Conservation (phyloP, 1,284 basidiomycete genomes). For the Apiotrichum brassicae region DNA sequence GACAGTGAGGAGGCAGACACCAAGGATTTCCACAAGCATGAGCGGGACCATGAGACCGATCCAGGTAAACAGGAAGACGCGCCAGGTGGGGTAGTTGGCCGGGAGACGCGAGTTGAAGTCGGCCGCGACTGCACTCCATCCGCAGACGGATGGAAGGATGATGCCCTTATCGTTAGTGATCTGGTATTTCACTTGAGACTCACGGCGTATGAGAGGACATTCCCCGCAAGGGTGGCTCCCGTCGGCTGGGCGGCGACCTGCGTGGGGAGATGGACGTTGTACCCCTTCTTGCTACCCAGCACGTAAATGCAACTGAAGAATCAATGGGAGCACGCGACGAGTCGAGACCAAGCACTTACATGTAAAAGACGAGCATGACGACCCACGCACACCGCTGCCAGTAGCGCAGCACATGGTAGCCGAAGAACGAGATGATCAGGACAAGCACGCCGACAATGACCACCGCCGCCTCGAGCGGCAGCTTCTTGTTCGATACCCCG, state of each 20-base stretch:
- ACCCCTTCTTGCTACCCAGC: conserved; percentile 43
- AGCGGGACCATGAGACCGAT: conserved; percentile 53
- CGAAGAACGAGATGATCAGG: conserved; percentile 45
- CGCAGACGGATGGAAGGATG: conserved; percentile 54
- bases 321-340: too few species aligned
- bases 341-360: conserved; percentile 46
- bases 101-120: conserved; percentile 57
- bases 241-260: conserved; percentile 51
- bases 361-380: conserved; percentile 54
- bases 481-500: conserved; percentile 38
- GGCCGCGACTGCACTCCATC: conserved; percentile 43
- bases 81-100: conserved; percentile 47
- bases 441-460: conserved; percentile 46
- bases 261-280: conserved; percentile 26
- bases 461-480: conserved; percentile 48
- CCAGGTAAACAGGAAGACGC: conserved; percentile 56
- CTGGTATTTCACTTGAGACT: too few species aligned
- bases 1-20: conserved; percentile 55
- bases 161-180: conserved; percentile 49
- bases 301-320: conserved; percentile 50
- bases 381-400: conserved; percentile 63
- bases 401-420: conserved; percentile 53
- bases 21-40: conserved; percentile 54
- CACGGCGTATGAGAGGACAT: conserved; percentile 54
- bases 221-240: conserved; percentile 47